A percentile compares a stretch with the other conserved stretches of the same genome.
These are phyloP conservation scores for Harrya chromipes DNA, from an alignment of 768 basidiomycete species.

Conservation along the genomic window DNA sequence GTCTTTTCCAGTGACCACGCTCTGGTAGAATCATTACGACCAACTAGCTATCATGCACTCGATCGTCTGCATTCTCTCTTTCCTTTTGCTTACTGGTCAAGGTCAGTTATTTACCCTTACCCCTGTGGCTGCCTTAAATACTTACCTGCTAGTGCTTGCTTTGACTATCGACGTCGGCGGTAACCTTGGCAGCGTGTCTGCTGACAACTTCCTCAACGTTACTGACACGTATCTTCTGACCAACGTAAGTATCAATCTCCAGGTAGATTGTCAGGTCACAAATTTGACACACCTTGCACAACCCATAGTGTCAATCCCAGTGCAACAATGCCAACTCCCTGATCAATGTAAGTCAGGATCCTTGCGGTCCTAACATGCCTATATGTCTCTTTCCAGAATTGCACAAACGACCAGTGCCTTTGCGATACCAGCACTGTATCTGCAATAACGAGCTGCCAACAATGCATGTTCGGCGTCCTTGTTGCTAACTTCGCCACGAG, in stretches of 20 bases:
- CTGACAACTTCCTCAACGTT: constrained; percentile 45
- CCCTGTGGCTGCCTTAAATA: not conserved
- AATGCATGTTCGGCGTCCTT: constrained; percentile 61
- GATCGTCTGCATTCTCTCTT: constrained; percentile 23
- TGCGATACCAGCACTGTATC: constrained; percentile 45
- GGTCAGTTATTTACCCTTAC: constrained; percentile 34
- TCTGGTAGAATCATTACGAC: constrained; percentile 34
- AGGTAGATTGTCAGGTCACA: not conserved
- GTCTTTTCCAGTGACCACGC: constrained; percentile 17
- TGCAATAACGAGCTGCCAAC: constrained; percentile 52
- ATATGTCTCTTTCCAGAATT: constrained; percentile 30
- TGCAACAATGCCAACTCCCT: constrained; percentile 26
- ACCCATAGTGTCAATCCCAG: constrained; percentile 22
- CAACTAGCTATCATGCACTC: constrained; percentile 26
- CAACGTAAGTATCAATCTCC: constrained; percentile 23
- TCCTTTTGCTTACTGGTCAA: constrained; percentile 54
- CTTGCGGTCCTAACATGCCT: not conserved
- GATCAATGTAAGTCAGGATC: constrained; percentile 22
- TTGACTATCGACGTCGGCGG: constrained; percentile 49
- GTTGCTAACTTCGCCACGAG: constrained; percentile 47
- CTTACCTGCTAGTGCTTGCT: constrained; percentile 34
- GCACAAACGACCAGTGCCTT: constrained; percentile 50
- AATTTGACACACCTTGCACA: not conserved
- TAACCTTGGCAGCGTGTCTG: constrained; percentile 34
- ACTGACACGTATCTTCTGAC: constrained; percentile 27